These are phyloP conservation scores for Globisporangium solare DNA, from an alignment of 352 stramenopile species.

Conservation along the genomic window DNA sequence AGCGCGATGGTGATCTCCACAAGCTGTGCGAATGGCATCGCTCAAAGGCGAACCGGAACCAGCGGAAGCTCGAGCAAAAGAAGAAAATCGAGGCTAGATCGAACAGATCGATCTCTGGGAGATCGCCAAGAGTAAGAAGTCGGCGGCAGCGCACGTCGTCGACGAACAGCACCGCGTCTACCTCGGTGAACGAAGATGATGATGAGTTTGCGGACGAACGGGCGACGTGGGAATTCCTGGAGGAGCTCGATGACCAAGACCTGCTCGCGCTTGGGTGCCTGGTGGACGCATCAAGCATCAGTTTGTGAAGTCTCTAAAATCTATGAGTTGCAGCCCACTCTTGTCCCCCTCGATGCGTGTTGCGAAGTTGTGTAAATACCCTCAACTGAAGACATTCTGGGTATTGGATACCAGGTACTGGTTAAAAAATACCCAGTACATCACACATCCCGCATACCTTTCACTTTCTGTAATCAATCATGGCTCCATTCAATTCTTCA, in stretches of 20 bases:
- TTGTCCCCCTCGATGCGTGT: too few relatives aligned
- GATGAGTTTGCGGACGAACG: neutral
- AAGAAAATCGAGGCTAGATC: constrained; percentile 13
- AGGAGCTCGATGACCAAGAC: constrained; percentile 11
- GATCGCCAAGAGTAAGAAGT: neutral
- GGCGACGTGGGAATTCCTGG: constrained; percentile 10
- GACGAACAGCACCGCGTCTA: neutral
- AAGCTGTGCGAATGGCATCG: constrained; percentile 33
- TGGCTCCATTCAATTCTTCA: too few relatives aligned
- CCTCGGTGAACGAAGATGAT: constrained; percentile 4
- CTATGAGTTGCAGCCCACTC: too few relatives aligned
- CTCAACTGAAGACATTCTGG: too few relatives aligned
- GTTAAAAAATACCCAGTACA: too few relatives aligned
- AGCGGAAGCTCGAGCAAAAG: constrained; percentile 31
- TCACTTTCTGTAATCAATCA: too few relatives aligned
- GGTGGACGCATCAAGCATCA: neutral
- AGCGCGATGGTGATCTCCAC: constrained; percentile 29
- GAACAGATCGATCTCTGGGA: neutral
- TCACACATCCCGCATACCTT: too few relatives aligned
- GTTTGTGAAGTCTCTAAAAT: neutral
- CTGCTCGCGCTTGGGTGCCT: constrained; percentile 11
- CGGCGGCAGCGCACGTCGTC: constrained; percentile 3
- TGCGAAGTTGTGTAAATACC: too few relatives aligned
- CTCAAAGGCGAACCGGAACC: constrained; percentile 32
- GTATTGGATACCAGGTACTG: too few relatives aligned